Conservation (phyloP, 176 grass and related monocot species). For the Oryza brachyantha region DNA sequence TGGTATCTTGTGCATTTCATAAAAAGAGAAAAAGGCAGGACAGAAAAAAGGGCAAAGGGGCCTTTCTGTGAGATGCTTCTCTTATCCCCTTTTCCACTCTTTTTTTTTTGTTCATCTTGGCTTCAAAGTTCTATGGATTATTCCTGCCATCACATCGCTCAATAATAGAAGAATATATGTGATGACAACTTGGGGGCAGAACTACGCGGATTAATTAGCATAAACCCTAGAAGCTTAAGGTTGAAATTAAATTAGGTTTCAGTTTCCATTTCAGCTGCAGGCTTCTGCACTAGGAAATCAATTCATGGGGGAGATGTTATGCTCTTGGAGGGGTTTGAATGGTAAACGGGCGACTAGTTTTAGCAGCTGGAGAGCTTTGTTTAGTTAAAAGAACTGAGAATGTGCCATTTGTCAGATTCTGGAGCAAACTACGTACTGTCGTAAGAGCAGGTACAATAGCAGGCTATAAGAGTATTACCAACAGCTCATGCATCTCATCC, state of each 20-base stretch:
- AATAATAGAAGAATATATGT: constrained; percentile 57
- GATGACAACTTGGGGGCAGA: constrained; percentile 34
- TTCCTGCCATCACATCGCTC: constrained; percentile 52
- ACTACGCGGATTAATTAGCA: constrained; percentile 10
- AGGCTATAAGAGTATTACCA: too few relatives aligned
- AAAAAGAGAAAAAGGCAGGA: constrained; percentile 20
- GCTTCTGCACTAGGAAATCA: constrained; percentile 27
- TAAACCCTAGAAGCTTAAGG: not conserved
- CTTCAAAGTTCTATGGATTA: constrained; percentile 31
- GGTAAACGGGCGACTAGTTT: constrained; percentile 2
- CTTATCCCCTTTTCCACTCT: constrained; percentile 23
- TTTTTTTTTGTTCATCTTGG: too few relatives aligned
- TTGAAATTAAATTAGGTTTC: not conserved
- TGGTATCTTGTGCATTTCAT: constrained; percentile 37
- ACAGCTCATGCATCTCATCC: too few relatives aligned
- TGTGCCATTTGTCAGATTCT: constrained; percentile 41
- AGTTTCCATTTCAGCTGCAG: constrained; percentile 23
- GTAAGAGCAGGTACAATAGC: too few relatives aligned
- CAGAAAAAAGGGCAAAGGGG: constrained; percentile 35
- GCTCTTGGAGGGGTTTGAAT: constrained; percentile 10
- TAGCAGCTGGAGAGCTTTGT: not conserved
- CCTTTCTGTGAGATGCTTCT: constrained; percentile 41
- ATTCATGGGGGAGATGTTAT: not conserved
- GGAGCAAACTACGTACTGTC: not conserved
- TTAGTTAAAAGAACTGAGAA: not conserved